These are phyloP conservation scores for Phytopythium kandeliae DNA, from an alignment of 352 stramenopile species.

Conservation along the genomic window DNA sequence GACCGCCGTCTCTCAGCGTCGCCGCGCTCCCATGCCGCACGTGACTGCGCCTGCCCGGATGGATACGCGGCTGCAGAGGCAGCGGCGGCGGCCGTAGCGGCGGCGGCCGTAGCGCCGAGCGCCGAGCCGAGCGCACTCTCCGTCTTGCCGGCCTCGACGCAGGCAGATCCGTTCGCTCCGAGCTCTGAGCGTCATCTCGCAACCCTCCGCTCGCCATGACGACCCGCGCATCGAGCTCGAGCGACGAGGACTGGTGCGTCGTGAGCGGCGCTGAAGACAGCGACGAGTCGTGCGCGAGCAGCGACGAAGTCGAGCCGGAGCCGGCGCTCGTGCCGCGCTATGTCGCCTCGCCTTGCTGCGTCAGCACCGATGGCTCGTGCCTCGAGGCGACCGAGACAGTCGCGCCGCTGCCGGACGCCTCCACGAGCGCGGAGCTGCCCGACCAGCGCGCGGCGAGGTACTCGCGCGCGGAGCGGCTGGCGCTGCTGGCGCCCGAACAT, in stretches of 20 bases:
- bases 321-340: slow-evolving; percentile 10
- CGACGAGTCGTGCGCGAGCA: slow-evolving; percentile 11
- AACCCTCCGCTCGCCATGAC: not conserved
- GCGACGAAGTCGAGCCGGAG: slow-evolving; percentile 24
- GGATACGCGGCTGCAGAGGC: too few relatives aligned
- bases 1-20: too few relatives aligned
- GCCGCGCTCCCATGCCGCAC: too few relatives aligned
- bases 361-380: not conserved
- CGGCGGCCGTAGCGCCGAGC: too few relatives aligned
- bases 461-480: slow-evolving; percentile 21
- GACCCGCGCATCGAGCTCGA: not conserved
- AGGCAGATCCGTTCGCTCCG: not conserved
- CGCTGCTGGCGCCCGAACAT: slow-evolving; percentile 32
- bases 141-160: not conserved
- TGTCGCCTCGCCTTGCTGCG: not conserved
- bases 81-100: too few relatives aligned
- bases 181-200: too few relatives aligned
- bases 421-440: not conserved
- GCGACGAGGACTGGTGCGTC: slow-evolving; percentile 56
- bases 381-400: not conserved
- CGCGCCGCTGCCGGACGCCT: not conserved
- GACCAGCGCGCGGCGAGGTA: slow-evolving; percentile 6
- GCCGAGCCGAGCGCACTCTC: not conserved
- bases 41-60: too few relatives aligned
- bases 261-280: slow-evolving; percentile 35